Conservation (phyloP, 352 stramenopile genomes). For the Phytopythium delawarense region DNA sequence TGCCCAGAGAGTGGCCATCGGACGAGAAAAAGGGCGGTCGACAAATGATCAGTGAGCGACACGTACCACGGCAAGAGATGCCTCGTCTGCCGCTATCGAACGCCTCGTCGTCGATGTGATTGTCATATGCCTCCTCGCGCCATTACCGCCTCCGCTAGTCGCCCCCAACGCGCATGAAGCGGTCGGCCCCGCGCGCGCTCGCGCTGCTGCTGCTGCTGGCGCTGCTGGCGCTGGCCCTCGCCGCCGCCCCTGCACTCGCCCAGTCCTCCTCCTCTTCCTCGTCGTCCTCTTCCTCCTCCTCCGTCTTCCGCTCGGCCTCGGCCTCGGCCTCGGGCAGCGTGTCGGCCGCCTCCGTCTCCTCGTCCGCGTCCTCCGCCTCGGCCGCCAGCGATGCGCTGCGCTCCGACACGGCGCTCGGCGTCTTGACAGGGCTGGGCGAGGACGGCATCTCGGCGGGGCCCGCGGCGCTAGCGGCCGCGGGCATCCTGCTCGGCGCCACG, state of each 20-base stretch:
- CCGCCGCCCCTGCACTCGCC: background rate
- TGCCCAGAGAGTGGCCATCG: too few species aligned
- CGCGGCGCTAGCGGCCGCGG: slow-evolving; percentile 23
- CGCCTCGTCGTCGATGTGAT: too few species aligned
- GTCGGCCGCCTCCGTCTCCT: background rate
- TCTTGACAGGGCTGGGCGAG: background rate
- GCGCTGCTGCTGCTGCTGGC: slow-evolving; percentile 3
- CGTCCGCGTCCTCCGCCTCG: background rate
- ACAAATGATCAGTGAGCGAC: too few species aligned
- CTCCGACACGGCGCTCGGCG: slow-evolving; percentile 3
- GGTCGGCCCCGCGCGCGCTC: background rate
- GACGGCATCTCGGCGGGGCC: slow-evolving; percentile 12
- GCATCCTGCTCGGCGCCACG: slow-evolving; percentile 26
- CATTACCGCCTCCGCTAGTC: slow-evolving; percentile 1
- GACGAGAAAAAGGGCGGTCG: too few species aligned
- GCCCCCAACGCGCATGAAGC: background rate
- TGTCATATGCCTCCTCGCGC: too few species aligned
- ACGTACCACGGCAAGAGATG: too few species aligned
- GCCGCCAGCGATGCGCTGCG: background rate
- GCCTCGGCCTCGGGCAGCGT: background rate
- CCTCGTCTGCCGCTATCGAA: too few species aligned
- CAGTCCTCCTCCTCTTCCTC: slow-evolving; percentile 1
- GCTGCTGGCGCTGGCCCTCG: background rate
- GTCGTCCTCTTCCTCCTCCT: background rate
- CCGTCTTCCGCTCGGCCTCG: background rate